Evolutionary conservation across 1,284 basidiomycete species (phyloP).

Genomic region (Apiotrichum siamense): DNA sequence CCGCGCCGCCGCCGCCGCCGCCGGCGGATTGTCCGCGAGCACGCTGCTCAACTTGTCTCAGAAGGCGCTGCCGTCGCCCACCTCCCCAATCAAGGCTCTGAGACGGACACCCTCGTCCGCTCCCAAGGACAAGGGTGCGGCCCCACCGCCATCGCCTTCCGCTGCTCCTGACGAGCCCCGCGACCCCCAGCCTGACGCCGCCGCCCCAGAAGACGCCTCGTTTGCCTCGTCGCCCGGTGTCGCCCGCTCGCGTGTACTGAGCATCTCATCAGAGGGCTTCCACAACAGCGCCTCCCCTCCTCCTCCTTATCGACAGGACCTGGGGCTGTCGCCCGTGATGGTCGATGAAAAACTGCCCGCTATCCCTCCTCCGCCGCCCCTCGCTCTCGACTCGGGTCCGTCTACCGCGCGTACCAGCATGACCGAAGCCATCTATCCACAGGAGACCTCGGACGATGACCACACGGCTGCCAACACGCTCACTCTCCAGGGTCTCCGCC

Average conservation of each 20-base stretch:
- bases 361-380: slow-evolving; percentile 15
- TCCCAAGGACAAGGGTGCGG: not conserved
- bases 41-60: not conserved
- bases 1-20: not conserved
- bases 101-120: not conserved
- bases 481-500: slow-evolving; percentile 11
- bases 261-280: slow-evolving; percentile 6
- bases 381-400: slow-evolving; percentile 13
- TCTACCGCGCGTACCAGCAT: slow-evolving; percentile 16
- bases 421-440: not conserved
- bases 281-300: slow-evolving; percentile 3
- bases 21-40: not conserved
- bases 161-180: not conserved
- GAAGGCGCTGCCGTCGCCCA: not conserved
- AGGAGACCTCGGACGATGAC: not conserved
- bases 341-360: not conserved
- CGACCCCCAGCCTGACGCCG: not conserved
- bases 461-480: slow-evolving; percentile 9
- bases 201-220: not conserved
- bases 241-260: slow-evolving; percentile 5
- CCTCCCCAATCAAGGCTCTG: not conserved
- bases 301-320: slow-evolving; percentile 6
- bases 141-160: not conserved
- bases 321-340: not conserved
- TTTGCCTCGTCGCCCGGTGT: not conserved